Conservation (phyloP, 2,329 filamentous ascomycete genomes). For the Chaetomiaceae sp. region DNA sequence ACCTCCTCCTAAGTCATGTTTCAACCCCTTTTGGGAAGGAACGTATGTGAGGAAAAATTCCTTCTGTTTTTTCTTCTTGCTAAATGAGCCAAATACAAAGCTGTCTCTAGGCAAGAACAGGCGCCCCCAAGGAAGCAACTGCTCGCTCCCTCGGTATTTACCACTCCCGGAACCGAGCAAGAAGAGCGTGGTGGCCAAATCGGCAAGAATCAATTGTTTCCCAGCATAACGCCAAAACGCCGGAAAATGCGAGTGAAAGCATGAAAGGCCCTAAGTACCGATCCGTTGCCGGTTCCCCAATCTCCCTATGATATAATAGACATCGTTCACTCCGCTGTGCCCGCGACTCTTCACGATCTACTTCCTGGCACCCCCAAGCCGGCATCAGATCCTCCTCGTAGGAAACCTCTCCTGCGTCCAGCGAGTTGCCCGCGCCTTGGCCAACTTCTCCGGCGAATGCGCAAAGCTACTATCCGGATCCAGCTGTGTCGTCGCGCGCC, state of each 20-base stretch:
- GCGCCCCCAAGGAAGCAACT: too few relatives aligned
- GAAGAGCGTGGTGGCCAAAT: too few relatives aligned
- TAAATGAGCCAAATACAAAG: too few relatives aligned
- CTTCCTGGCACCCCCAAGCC: not conserved
- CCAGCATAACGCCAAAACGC: not conserved
- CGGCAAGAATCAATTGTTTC: not conserved
- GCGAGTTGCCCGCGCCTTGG: slow-evolving; percentile 35
- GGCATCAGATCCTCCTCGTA: slow-evolving; percentile 22
- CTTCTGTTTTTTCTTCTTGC: too few relatives aligned
- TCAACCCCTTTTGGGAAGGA: too few relatives aligned
- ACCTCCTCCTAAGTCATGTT: too few relatives aligned
- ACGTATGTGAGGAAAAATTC: too few relatives aligned
- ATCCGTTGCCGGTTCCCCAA: not conserved
- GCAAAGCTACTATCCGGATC: slow-evolving; percentile 7
- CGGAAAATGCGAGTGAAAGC: not conserved
- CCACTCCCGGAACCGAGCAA: too few relatives aligned
- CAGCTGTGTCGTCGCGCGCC: slow-evolving; percentile 15
- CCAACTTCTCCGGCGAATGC: slow-evolving; percentile 37
- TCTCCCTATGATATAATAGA: not conserved
- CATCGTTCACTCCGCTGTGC: too few relatives aligned
- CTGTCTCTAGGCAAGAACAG: too few relatives aligned
- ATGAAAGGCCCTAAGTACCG: not conserved
- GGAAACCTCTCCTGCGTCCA: slow-evolving; percentile 42
- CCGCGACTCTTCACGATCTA: too few relatives aligned
- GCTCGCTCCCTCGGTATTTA: too few relatives aligned